These are phyloP conservation scores for Papiliotrema laurentii DNA, from an alignment of 1,284 basidiomycete genomes.

Conservation along the genomic window DNA sequence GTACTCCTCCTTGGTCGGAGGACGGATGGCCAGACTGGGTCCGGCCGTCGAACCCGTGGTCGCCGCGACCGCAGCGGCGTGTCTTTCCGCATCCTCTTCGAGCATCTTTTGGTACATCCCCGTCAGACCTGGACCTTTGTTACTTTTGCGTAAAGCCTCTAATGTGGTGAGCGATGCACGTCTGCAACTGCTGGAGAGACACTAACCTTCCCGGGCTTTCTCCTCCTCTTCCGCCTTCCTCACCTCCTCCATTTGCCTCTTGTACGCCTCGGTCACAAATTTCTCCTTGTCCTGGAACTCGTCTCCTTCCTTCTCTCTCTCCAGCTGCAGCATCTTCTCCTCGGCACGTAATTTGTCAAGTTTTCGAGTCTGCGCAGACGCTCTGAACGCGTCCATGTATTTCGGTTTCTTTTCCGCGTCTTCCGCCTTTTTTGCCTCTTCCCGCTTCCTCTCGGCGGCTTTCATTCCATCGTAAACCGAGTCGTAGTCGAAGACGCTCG, in stretches of 20 bases:
- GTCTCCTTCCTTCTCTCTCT: conserved; percentile 89
- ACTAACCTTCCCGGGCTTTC: conserved; percentile 72
- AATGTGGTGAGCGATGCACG: conserved; percentile 21
- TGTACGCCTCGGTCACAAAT: conserved; percentile 97
- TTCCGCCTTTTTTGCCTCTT: conserved; percentile 66
- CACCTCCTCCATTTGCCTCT: conserved; percentile 91
- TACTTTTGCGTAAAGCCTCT: conserved; percentile 58
- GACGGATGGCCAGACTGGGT: conserved; percentile 44
- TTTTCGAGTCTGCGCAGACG: conserved; percentile 78
- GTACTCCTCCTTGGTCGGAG: conserved; percentile 21
- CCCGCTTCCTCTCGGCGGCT: conserved; percentile 66
- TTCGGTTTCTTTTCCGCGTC: conserved; percentile 81
- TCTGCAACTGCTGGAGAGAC: neutral
- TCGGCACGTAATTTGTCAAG: conserved; percentile 91
- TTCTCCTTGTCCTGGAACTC: conserved; percentile 91
- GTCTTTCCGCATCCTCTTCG: conserved; percentile 72
- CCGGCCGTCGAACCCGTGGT: conserved; percentile 34
- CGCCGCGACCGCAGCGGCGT: conserved; percentile 70
- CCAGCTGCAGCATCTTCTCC: conserved; percentile 94
- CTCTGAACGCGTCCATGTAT: conserved; percentile 78
- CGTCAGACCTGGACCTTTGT: conserved; percentile 64
- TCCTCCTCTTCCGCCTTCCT: conserved; percentile 87
- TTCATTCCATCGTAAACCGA: conserved; percentile 96
- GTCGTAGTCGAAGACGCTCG: conserved; percentile 90
- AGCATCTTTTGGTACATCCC: conserved; percentile 81